Evolutionary conservation across 805 yeast genomes (phyloP), one percentile per base, ranked within the genome.

Genomic region (Cyberlindnera bimundalis): DNA sequence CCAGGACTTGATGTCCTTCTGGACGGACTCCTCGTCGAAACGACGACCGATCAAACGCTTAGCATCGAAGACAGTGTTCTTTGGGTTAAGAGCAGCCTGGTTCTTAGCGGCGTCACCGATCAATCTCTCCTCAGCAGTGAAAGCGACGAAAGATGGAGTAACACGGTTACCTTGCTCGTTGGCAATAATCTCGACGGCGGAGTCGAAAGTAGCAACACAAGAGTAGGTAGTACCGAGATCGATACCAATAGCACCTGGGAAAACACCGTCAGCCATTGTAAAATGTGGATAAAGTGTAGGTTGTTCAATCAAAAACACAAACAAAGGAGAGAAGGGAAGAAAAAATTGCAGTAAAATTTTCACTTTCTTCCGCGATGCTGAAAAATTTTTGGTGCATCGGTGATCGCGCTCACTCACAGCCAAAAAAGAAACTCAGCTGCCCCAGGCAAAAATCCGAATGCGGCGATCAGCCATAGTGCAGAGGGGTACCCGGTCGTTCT

Each of bases 211-310:
- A 68, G 86, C 87, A 61, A 81, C 87, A 80, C 87, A 81, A 47
- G 87, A 81, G 70, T 74, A 72, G 56, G 88, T 81, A 61, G 95
- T 86, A 80, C 95, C 95, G 73, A 86, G 78, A 79, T 90, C 98
- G 82, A 91, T 91, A 84, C 99, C 99, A 69, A 88, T 85, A 73
- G 93, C 93, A 84, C 97, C 97, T 81, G 90, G 93, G 84, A 85
- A 89, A 77, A 89, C 93, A 84, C 96, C 96, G 80, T 89, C 96
- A 83, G 90, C 86, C 90, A 83, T 83, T 71, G 48, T 71, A 74
- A 45, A 34, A 31, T 39, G 26, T 32, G 41, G 38, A 35, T 42
- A 29, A 38, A 39, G 18, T 37, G 43, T 29, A 25, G 43, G 14
- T 29, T 35, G 38, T 27, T 25, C 13, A 26, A 16, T 27, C 29